phyloP scores from a whole-genome alignment of 768 basidiomycete genomes.

The Dentipellis fragilis region DNA sequence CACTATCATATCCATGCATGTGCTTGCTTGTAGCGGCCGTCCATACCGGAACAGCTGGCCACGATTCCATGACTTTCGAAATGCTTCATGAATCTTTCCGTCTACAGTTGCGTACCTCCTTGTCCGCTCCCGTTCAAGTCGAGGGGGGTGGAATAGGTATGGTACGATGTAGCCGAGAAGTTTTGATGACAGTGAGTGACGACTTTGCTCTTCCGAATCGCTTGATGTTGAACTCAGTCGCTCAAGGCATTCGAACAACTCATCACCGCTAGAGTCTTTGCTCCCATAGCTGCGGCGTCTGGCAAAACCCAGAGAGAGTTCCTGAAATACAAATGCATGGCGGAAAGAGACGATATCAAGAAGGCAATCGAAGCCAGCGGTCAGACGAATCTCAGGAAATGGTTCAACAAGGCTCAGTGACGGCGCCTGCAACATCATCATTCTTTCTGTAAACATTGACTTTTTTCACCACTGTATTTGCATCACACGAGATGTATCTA shows the following conservation, averaged over 20 bases:
- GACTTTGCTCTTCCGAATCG: neutral
- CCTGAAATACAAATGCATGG: slow-evolving; percentile 57
- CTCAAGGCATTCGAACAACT: slow-evolving; percentile 72
- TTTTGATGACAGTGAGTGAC: slow-evolving; percentile 54
- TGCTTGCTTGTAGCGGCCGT: slow-evolving; percentile 81
- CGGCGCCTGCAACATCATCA: neutral
- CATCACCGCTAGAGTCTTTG: slow-evolving; percentile 44
- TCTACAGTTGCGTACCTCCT: slow-evolving; percentile 61
- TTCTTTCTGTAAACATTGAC: no score
- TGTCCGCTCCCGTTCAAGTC: slow-evolving; percentile 64
- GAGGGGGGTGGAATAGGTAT: slow-evolving; percentile 65
- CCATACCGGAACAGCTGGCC: slow-evolving; percentile 69
- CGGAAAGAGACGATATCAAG: slow-evolving; percentile 58
- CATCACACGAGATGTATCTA: neutral
- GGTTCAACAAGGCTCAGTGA: slow-evolving; percentile 55
- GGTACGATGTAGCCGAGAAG: slow-evolving; percentile 52
- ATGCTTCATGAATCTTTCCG: slow-evolving; percentile 79
- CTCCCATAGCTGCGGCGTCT: slow-evolving; percentile 37
- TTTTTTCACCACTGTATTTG: neutral
- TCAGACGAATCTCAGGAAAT: slow-evolving; percentile 67
- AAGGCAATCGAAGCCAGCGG: slow-evolving; percentile 54
- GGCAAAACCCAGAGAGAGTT: slow-evolving; percentile 55
- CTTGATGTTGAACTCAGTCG: neutral
- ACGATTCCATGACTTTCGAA: slow-evolving; percentile 80
- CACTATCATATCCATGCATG: slow-evolving; percentile 64